These are phyloP conservation scores for Lichtheimia ornata DNA, from an alignment of 371 early-diverging fungal species.

Conservation along the genomic window DNA sequence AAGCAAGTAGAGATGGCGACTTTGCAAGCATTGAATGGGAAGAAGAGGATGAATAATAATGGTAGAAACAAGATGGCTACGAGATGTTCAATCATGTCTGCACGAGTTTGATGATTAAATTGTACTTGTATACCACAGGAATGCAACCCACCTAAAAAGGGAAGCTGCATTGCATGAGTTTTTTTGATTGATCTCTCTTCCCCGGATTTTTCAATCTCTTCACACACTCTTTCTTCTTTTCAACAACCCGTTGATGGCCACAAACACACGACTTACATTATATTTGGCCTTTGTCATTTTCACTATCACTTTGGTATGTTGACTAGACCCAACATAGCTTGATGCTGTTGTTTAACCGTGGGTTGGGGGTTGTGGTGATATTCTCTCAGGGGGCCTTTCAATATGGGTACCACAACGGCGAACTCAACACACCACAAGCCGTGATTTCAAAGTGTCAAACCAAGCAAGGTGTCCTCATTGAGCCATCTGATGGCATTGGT, in stretches of 20 bases:
- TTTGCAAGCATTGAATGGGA: too few species aligned
- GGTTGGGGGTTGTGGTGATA: background rate
- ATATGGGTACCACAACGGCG: conserved; percentile 84
- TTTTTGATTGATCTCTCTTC: too few species aligned
- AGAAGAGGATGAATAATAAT: too few species aligned
- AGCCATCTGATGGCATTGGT: conserved; percentile 15
- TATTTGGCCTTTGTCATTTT: conserved; percentile 44
- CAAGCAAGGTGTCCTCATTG: conserved; percentile 11
- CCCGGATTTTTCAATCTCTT: too few species aligned
- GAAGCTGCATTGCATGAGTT: too few species aligned
- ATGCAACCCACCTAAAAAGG: too few species aligned
- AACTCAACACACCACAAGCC: conserved; percentile 75
- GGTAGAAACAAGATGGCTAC: too few species aligned
- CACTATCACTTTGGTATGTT: conserved; percentile 38
- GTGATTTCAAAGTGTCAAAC: conserved; percentile 67
- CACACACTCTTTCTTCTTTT: too few species aligned
- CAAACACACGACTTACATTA: conserved; percentile 18
- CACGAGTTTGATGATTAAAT: too few species aligned
- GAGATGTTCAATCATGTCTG: too few species aligned
- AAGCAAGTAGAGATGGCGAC: too few species aligned
- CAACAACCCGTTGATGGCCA: conserved; percentile 5
- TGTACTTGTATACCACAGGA: too few species aligned
- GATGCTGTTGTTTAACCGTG: background rate
- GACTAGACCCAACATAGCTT: background rate
- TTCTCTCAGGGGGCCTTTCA: conserved; percentile 63